phyloP scores from a whole-genome alignment of 1,139 yeast genomes.

The Lodderomyces beijingensis region DNA sequence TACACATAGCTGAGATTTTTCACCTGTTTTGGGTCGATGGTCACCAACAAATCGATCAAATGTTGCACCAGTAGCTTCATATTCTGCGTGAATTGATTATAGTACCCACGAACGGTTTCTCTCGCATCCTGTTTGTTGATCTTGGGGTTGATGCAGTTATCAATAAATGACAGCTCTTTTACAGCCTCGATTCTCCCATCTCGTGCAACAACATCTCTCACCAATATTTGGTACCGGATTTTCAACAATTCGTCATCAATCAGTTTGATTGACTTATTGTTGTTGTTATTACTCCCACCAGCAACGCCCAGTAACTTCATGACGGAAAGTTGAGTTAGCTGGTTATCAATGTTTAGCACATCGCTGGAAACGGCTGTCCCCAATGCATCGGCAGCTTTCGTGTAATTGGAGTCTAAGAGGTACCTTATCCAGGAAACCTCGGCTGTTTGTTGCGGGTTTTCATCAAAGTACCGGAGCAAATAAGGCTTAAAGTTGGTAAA shows the following conservation, averaged over 20 bases:
- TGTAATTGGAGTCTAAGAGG: conserved; percentile 47
- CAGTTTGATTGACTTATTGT: conserved; percentile 6
- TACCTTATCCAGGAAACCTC: conserved; percentile 74
- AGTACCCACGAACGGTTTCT: conserved; percentile 11
- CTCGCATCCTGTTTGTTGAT: conserved; percentile 5
- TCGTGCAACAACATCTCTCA: conserved; percentile 5
- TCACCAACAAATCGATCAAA: conserved; percentile 55
- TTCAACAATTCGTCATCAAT: conserved; percentile 11
- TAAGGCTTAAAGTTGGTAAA: conserved; percentile 52
- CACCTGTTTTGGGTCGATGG: conserved; percentile 33
- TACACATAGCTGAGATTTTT: conserved; percentile 25
- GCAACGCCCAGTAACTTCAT: conserved; percentile 58
- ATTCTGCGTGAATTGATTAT: conserved; percentile 25
- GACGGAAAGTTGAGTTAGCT: conserved; percentile 59
- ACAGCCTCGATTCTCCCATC: conserved; percentile 23
- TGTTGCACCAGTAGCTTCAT: conserved; percentile 42
- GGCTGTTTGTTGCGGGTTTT: conserved; percentile 44
- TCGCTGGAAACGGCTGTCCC: conserved; percentile 26
- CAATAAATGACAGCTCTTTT: conserved; percentile 45
- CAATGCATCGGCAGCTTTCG: conserved; percentile 47
- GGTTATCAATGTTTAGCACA: conserved; percentile 43
- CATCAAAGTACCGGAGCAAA: conserved; percentile 50
- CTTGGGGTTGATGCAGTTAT: conserved; percentile 25
- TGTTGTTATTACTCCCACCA: conserved; percentile 8
- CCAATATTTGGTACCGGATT: conserved; percentile 9